phyloP scores from a whole-genome alignment of 495 filamentous ascomycete species.

The Tuber magnatum region DNA sequence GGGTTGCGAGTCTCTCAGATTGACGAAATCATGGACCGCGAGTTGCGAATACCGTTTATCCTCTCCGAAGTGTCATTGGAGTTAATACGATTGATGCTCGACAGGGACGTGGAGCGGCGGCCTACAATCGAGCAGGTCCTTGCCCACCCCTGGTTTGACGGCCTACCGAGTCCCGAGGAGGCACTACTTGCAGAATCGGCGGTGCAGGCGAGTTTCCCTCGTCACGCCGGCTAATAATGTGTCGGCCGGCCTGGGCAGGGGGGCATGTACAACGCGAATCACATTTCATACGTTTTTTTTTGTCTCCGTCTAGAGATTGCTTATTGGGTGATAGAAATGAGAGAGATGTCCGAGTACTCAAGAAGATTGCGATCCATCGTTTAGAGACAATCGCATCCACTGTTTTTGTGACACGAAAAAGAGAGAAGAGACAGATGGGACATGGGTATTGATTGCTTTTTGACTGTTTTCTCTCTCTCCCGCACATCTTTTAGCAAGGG shows the following conservation, averaged over 20 bases:
- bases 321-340: background rate
- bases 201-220: slow-evolving; percentile 23
- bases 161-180: slow-evolving; percentile 35
- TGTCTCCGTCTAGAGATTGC: background rate
- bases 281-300: background rate
- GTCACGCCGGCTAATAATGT: background rate
- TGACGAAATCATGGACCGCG: slow-evolving; percentile 97
- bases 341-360: background rate
- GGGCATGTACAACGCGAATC: background rate
- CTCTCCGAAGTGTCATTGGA: slow-evolving; percentile 89
- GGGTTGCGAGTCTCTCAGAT: slow-evolving; percentile 45
- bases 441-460: background rate
- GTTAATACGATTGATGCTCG: slow-evolving; percentile 80
- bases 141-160: slow-evolving; percentile 68
- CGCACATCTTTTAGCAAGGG: background rate
- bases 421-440: background rate
- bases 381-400: background rate
- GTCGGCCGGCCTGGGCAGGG: background rate
- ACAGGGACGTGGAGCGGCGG: slow-evolving; percentile 75
- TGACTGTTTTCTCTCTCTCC: background rate
- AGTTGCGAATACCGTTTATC: slow-evolving; percentile 81
- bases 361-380: background rate
- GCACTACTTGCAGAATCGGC: slow-evolving; percentile 35
- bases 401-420: background rate
- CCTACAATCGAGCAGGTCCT: slow-evolving; percentile 76